Evolutionary conservation across 2,329 filamentous ascomycete genomes (phyloP).

Genomic region (Bertia moriformis): DNA sequence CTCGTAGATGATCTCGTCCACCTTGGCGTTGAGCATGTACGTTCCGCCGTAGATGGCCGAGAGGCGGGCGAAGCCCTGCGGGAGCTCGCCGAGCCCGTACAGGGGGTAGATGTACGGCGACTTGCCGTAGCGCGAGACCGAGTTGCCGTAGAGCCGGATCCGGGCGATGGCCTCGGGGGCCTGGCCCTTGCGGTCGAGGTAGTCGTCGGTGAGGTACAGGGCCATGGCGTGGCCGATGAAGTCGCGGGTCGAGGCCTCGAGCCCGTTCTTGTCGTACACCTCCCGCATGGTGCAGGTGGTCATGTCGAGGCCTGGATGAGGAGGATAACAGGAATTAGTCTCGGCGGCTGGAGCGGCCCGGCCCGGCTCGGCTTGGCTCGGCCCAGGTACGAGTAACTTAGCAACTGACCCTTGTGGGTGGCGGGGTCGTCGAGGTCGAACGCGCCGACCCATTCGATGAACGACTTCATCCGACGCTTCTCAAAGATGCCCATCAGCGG

Average conservation of each 20-base stretch:
- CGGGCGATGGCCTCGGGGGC: constrained; percentile 79
- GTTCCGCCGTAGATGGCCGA: constrained; percentile 97
- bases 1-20: constrained; percentile 81
- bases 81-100: constrained; percentile 91
- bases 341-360: not conserved
- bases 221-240: constrained; percentile 99
- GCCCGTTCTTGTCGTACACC: constrained; percentile 95
- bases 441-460: constrained; percentile 85
- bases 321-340: not conserved
- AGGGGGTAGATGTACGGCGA: constrained; percentile 98
- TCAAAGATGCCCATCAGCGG: constrained; percentile 95
- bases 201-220: constrained; percentile 78
- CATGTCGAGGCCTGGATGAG: constrained; percentile 70
- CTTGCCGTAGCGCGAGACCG: constrained; percentile 92
- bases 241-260: constrained; percentile 78
- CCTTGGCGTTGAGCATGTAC: constrained; percentile 94
- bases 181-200: constrained; percentile 58
- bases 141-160: constrained; percentile 93
- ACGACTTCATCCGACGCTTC: constrained; percentile 92
- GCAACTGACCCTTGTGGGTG: constrained; percentile 72
- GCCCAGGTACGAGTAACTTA: constrained; percentile 1
- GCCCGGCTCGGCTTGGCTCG: not conserved
- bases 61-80: constrained; percentile 90
- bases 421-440: constrained; percentile 70
- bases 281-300: constrained; percentile 79